Evolutionary conservation across 108 stramenopile species (phyloP).

Genomic region (Cyclostephanos tholiformis): DNA sequence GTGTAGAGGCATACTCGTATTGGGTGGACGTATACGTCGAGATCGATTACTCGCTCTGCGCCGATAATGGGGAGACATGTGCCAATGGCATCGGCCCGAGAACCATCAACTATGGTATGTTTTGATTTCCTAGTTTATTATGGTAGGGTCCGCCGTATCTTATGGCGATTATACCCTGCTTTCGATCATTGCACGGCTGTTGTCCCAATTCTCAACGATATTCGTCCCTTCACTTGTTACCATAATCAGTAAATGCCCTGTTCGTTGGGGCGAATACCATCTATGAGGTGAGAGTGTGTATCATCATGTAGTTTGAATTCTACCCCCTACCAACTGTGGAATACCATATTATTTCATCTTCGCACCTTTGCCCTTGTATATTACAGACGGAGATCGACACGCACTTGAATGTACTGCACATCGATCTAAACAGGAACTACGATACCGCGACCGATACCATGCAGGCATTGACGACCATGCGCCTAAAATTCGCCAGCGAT

Average conservation of each 20-base stretch:
- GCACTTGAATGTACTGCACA: slow-evolving; percentile 1
- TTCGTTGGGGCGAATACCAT: slow-evolving; percentile 9
- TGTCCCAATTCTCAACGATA: no score
- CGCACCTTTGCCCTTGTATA: no score
- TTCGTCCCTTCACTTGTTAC: no score
- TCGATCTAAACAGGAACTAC: slow-evolving; percentile 1
- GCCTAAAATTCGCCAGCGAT: neutral
- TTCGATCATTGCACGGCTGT: no score
- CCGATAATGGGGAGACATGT: neutral
- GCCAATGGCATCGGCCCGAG: neutral
- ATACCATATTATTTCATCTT: no score
- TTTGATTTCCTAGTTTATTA: no score
- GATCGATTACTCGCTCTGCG: slow-evolving; percentile 1
- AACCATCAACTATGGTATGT: neutral
- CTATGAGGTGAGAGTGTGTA: neutral
- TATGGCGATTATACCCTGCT: no score
- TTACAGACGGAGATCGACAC: slow-evolving; percentile 5
- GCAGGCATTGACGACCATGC: neutral
- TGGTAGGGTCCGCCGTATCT: no score
- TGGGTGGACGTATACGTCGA: slow-evolving; percentile 10
- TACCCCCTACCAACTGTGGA: neutral
- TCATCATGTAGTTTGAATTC: neutral
- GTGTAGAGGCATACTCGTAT: neutral
- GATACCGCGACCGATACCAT: neutral
- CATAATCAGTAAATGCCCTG: neutral